Conservation (phyloP, 2,329 filamentous ascomycete species). For the Dactylellina parvicollis region DNA sequence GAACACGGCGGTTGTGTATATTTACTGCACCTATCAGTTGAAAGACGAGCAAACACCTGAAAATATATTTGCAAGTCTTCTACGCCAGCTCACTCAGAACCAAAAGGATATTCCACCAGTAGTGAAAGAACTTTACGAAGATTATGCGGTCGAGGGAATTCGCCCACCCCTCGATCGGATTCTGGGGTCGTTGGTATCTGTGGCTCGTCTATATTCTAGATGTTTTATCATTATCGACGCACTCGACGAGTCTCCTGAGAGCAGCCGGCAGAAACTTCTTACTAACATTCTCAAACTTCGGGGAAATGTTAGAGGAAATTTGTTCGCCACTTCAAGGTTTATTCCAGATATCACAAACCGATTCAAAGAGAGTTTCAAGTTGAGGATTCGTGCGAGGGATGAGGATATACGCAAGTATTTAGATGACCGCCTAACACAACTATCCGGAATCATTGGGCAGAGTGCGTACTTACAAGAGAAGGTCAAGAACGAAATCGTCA, state of each 20-base stretch:
- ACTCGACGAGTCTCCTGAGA: constrained; percentile 12
- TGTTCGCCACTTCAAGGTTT: constrained; percentile 52
- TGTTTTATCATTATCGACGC: constrained; percentile 14
- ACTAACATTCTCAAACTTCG: constrained; percentile 13
- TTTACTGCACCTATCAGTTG: constrained; percentile 66
- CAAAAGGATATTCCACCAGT: not conserved
- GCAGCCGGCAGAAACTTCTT: not conserved
- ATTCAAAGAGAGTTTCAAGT: not conserved
- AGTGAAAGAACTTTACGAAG: not conserved
- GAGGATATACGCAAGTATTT: constrained; percentile 14
- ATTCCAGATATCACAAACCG: constrained; percentile 55
- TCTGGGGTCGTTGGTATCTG: too few species aligned
- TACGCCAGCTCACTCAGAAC: not conserved
- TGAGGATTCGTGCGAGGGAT: not conserved
- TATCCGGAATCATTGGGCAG: not conserved
- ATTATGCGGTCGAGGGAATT: not conserved
- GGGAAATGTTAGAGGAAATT: not conserved
- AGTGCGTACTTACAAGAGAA: not conserved
- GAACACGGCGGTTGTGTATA: constrained; percentile 62
- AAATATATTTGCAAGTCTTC: constrained; percentile 58
- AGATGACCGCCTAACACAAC: not conserved
- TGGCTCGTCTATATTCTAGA: constrained; percentile 5
- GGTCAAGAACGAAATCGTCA: not conserved
- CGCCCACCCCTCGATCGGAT: too few species aligned
- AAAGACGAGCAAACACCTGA: constrained; percentile 61